Evolutionary conservation across 2,329 filamentous ascomycete genomes (phyloP).

Genomic region (Fusarium humuli): DNA sequence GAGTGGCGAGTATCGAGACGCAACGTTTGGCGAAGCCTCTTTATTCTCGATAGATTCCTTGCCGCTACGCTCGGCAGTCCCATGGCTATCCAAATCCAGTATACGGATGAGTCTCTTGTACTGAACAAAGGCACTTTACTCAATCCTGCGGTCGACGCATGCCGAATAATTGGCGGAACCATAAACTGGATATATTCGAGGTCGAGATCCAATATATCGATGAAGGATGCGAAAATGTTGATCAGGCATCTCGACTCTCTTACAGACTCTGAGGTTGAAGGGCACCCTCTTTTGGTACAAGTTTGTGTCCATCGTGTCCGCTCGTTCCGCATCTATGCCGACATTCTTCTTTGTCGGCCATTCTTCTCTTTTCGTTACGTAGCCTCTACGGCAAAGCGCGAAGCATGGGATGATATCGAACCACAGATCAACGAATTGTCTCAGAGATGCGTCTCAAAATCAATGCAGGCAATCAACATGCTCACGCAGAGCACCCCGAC

Average conservation of each 20-base stretch:
- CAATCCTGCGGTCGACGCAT: constrained; percentile 67
- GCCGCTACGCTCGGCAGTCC: constrained; percentile 72
- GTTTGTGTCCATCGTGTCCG: constrained; percentile 73
- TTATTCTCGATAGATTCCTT: constrained; percentile 72
- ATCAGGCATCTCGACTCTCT: constrained; percentile 57
- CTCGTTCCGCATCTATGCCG: constrained; percentile 70
- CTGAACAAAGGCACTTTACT: constrained; percentile 51
- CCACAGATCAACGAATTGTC: constrained; percentile 59
- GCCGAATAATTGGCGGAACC: constrained; percentile 67
- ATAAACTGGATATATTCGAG: constrained; percentile 70
- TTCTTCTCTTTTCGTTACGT: constrained; percentile 71
- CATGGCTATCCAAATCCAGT: constrained; percentile 69
- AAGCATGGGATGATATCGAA: background rate
- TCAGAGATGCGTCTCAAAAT: constrained; percentile 50
- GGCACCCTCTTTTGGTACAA: constrained; percentile 59
- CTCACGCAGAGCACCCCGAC: constrained; percentile 61
- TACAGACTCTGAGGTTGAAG: constrained; percentile 59
- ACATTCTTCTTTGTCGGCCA: constrained; percentile 72
- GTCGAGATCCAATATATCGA: constrained; percentile 67
- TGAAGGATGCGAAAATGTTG: constrained; percentile 67
- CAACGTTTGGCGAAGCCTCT: constrained; percentile 73
- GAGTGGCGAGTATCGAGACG: constrained; percentile 61
- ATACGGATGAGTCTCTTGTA: constrained; percentile 61
- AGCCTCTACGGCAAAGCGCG: constrained; percentile 45
- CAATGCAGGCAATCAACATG: constrained; percentile 59